Evolutionary conservation across 2,329 filamentous ascomycete species (phyloP), one percentile per base, ranked within the genome.

Genomic region (Calonectria pteridis): DNA sequence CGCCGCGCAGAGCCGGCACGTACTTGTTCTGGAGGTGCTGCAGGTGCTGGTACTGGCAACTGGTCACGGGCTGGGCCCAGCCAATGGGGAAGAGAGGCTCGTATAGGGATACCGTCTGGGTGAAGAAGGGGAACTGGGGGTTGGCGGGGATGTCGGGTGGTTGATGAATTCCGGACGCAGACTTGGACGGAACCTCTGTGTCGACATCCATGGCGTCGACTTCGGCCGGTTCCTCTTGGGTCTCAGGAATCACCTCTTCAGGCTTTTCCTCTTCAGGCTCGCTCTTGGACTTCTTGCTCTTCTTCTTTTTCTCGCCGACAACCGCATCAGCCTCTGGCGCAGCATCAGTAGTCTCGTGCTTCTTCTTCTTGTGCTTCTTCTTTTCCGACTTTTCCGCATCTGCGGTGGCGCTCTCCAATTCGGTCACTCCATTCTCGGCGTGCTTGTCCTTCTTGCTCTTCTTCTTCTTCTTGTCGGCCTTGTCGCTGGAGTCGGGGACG

Each of bases 31-130:
- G 87, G 9, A 96, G 89, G 13, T 94, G 94, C 49, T 92, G 92
- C 71, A 97, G 90, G 81, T 96, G 92, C 80, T 96, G 94, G 74
- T 92, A 91, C 81, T 93, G 92, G 74, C 93, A 89, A 72, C 91
- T 93, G 78, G 94, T 92, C 76, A 95, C 86, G 0, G 94, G 93
- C 72, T 91, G 89, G 74, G 90, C 88, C 84, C 94, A 93, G 55
- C 93, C 93, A 49, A 91, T 87, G 14, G 94, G 94, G 75, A 92
- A 94, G 75, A 97, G 88, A 1, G 94, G 91, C 76, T 96, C 89
- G 85, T 94, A 96, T 79, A 98, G 90, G 2, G 96, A 96, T 51
- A 95, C 91, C 28, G 93, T 95, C 81, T 96, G 93, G 33, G 92
- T 91, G 82, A 92, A 92, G 85, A 98, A 96, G 20, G 96, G 94